Conservation (phyloP, 2,329 filamentous ascomycete species). For the Penicillium sp. region DNA sequence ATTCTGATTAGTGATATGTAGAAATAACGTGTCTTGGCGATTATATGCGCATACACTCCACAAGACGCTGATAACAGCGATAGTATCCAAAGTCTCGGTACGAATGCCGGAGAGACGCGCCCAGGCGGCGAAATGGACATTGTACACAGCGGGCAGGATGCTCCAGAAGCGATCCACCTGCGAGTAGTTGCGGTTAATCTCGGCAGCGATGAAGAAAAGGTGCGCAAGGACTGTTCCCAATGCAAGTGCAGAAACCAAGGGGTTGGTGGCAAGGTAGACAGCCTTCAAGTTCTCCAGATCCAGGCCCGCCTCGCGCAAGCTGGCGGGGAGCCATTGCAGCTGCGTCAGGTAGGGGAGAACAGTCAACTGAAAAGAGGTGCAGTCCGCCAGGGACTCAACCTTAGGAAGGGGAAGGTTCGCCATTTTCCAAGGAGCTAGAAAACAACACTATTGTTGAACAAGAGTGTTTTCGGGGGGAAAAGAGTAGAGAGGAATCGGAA, state of each 20-base stretch:
- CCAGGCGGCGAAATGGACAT: slow-evolving; percentile 82
- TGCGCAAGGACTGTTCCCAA: slow-evolving; percentile 70
- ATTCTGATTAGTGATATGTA: neutral
- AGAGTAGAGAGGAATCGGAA: slow-evolving; percentile 5
- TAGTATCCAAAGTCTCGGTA: slow-evolving; percentile 69
- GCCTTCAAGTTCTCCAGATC: slow-evolving; percentile 64
- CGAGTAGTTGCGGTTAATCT: slow-evolving; percentile 93
- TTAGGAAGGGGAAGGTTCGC: slow-evolving; percentile 61
- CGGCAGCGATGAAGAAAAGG: slow-evolving; percentile 73
- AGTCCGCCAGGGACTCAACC: slow-evolving; percentile 71
- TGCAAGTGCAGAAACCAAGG: slow-evolving; percentile 72
- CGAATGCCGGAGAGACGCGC: slow-evolving; percentile 72
- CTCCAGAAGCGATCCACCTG: slow-evolving; percentile 95
- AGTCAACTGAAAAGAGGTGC: slow-evolving; percentile 72
- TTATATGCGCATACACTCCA: slow-evolving; percentile 69
- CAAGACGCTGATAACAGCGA: slow-evolving; percentile 67
- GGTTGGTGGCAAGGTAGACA: slow-evolving; percentile 83
- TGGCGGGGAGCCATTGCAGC: slow-evolving; percentile 68
- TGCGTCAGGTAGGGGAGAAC: slow-evolving; percentile 74
- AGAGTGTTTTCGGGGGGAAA: neutral
- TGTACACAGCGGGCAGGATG: slow-evolving; percentile 82
- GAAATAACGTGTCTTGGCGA: no score
- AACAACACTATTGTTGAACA: neutral
- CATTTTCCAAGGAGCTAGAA: slow-evolving; percentile 44
- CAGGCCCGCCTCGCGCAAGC: slow-evolving; percentile 60